Evolutionary conservation across 192 early-diverging fungal genomes (phyloP), one percentile per base, ranked within the genome.

Genomic region (Neocallimastix lanati): DNA sequence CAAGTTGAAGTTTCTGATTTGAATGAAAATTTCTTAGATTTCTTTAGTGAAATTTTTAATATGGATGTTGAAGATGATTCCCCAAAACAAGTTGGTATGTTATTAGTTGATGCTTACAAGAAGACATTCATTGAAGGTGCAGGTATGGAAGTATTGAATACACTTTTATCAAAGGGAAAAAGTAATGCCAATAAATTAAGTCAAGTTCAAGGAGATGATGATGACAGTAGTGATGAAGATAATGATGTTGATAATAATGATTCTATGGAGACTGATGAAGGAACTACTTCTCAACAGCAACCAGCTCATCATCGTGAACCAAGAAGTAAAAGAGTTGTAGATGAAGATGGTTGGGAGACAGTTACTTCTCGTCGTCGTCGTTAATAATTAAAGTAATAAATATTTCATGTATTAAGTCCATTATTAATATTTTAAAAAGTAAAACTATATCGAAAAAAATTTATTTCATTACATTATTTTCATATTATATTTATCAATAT

Each of bases 1-100:
- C 80, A 83, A 25, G 84, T 88, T 50, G 80, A 82, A 38, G 79
- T 84, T 25, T 77, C 84, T 76, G 88, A 87, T 81, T 79, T 87
- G 29, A 85, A 82, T 76, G 83, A 82, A 29, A 89, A 89, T 80
- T 79, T 88, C 28, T 76, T 82, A 29, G 83, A 33, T 12, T 89
- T 80, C 76, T 86, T 89, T 82, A 86, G 82, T 76, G 86, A 89
- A 67, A 76, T 78, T 15, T 82, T 82, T 25, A 76, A 78, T 29
- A 77, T 79, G 77, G 40, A n/a, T 29, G 29, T 83, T 29, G 82
- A 83, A 79, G 82, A 83, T 79, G 77, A 78, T 29, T 82, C 81
- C 25, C 36, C 77, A 18, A 67, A 25, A 16, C 82, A 83, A 29
- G 82, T 83, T 25, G 82, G 76, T 12, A 78, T 21, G 28, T 36